These are phyloP conservation scores for Talaromyces sp. DNA, from an alignment of 2,329 filamentous ascomycete species.

Conservation along the genomic window DNA sequence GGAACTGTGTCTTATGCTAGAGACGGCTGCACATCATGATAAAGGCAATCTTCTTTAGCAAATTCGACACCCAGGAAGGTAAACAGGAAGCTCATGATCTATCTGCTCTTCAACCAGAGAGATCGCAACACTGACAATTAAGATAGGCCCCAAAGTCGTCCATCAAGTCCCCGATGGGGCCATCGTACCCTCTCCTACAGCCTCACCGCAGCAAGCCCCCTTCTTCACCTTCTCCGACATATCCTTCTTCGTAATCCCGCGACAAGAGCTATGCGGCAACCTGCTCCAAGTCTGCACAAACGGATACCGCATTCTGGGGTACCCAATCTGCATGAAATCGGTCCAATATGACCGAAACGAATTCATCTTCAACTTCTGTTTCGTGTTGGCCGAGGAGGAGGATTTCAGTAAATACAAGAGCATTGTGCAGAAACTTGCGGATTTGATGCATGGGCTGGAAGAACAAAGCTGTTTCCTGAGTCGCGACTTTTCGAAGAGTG, in stretches of 20 bases:
- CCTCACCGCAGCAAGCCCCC: slow-evolving; percentile 49
- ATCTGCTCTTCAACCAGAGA: neutral
- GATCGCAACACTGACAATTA: neutral
- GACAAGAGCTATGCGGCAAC: slow-evolving; percentile 91
- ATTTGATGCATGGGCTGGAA: slow-evolving; percentile 84
- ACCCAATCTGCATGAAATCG: slow-evolving; percentile 82
- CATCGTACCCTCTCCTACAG: slow-evolving; percentile 48
- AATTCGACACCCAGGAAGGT: slow-evolving; percentile 61
- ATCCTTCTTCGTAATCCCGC: slow-evolving; percentile 89
- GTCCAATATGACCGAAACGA: slow-evolving; percentile 84
- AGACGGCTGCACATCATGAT: slow-evolving; percentile 47
- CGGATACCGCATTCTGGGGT: slow-evolving; percentile 78
- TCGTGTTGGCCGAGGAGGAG: slow-evolving; percentile 68
- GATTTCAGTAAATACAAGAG: slow-evolving; percentile 78
- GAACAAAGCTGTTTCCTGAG: slow-evolving; percentile 80
- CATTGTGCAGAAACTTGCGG: slow-evolving; percentile 80
- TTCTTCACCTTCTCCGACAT: slow-evolving; percentile 84
- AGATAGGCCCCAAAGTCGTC: slow-evolving; percentile 58
- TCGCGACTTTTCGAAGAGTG: slow-evolving; percentile 43
- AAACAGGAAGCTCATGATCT: slow-evolving; percentile 17
- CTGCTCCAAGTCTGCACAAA: slow-evolving; percentile 69
- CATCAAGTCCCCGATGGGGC: slow-evolving; percentile 63
- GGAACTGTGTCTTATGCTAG: neutral
- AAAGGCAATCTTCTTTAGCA: slow-evolving; percentile 64
- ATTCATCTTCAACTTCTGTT: slow-evolving; percentile 97